Conservation (phyloP, 495 filamentous ascomycete species). For the Penicillium daleae region DNA sequence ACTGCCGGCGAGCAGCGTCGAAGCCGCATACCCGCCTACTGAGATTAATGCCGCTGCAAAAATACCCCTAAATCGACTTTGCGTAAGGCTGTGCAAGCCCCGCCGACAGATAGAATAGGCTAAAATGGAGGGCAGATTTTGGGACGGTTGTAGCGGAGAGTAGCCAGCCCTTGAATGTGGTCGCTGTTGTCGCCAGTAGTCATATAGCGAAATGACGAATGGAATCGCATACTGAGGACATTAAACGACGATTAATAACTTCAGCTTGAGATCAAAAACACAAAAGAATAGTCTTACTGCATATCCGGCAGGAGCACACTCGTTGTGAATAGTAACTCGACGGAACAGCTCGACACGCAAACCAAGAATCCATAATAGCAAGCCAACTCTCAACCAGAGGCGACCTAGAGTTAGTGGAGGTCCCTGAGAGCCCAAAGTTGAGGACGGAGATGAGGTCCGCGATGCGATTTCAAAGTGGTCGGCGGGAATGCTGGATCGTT, state of each 20-base stretch:
- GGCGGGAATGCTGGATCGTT: constrained; percentile 22
- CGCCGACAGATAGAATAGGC: constrained; percentile 30
- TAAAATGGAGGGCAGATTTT: constrained; percentile 23
- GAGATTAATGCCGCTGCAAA: constrained; percentile 40
- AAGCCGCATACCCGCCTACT: constrained; percentile 33
- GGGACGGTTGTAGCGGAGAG: constrained; percentile 25
- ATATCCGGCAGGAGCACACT: constrained; percentile 46
- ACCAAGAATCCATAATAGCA: constrained; percentile 36
- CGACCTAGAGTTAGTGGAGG: constrained; percentile 9
- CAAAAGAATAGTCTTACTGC: constrained; percentile 36
- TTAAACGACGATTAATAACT: constrained; percentile 12
- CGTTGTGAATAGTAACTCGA: constrained; percentile 37
- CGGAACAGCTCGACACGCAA: constrained; percentile 46
- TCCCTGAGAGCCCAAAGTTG: constrained; percentile 10
- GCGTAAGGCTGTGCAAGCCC: constrained; percentile 31
- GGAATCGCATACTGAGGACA: constrained; percentile 41
- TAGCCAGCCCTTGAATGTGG: constrained; percentile 27
- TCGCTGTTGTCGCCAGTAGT: constrained; percentile 45
- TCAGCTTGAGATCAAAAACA: neutral
- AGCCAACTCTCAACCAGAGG: constrained; percentile 34
- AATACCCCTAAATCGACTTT: constrained; percentile 37
- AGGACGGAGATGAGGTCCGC: constrained; percentile 19
- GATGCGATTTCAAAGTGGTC: constrained; percentile 29
- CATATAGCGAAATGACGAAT: constrained; percentile 48
- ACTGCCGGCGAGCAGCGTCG: constrained; percentile 31